A percentile compares a stretch with the other conserved stretches of the same genome.
phyloP scores from a whole-genome alignment of 495 filamentous ascomycete species.

The Platismatia glauca region DNA sequence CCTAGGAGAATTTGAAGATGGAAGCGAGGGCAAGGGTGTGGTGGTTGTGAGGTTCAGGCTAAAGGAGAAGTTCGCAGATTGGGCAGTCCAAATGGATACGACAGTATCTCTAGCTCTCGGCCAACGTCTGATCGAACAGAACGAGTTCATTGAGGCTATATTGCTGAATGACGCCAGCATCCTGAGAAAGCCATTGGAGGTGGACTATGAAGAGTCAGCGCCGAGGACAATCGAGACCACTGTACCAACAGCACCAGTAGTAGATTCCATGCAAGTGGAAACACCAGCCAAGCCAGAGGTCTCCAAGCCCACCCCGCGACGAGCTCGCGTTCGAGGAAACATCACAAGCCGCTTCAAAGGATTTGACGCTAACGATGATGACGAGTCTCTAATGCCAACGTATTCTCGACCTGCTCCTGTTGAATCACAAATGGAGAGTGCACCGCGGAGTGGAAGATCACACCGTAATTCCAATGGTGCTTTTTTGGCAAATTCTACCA shows the following conservation, averaged over 20 bases:
- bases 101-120: conserved; percentile 60
- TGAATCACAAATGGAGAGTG: conserved; percentile 12
- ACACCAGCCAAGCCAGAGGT: conserved; percentile 6
- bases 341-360: conserved; percentile 62
- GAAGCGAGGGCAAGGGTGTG: conserved; percentile 56
- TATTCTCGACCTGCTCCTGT: conserved; percentile 5
- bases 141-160: conserved; percentile 88
- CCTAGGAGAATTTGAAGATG: conserved; percentile 50
- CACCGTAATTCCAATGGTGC: conserved; percentile 7
- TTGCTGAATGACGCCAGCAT: conserved; percentile 62
- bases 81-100: conserved; percentile 59
- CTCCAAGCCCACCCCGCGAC: conserved; percentile 1
- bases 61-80: conserved; percentile 52
- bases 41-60: conserved; percentile 70
- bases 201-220: conserved; percentile 25
- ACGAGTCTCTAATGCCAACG: conserved; percentile 24
- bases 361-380: conserved; percentile 53
- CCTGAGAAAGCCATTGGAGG: conserved; percentile 53
- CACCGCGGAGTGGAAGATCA: conserved; percentile 7
- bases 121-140: conserved; percentile 78
- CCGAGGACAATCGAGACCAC: not conserved
- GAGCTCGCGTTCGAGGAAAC: conserved; percentile 26
- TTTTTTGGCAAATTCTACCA: conserved; percentile 29
- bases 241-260: not conserved
- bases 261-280: not conserved